Conservation (phyloP, 1,139 yeast genomes). For the Yamadazyma diospyri region DNA sequence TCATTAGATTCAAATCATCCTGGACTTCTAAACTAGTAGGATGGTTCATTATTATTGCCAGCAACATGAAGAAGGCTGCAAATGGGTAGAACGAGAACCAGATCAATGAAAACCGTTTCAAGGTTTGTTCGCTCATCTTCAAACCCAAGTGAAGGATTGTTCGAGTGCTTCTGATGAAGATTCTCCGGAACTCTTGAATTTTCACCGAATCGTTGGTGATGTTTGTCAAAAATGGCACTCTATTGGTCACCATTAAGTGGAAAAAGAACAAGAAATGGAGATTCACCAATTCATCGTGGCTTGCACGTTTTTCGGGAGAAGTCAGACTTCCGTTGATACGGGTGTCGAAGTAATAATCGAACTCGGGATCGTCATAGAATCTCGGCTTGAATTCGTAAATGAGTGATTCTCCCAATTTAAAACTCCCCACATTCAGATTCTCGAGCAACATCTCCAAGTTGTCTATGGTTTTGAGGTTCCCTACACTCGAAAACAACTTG, state of each 20-base stretch:
- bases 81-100: slow-evolving; percentile 35
- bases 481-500: slow-evolving; percentile 26
- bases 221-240: slow-evolving; percentile 28
- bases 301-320: no score
- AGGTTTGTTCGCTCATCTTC: slow-evolving; percentile 17
- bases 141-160: slow-evolving; percentile 29
- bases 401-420: slow-evolving; percentile 14
- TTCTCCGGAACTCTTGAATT: slow-evolving; percentile 21
- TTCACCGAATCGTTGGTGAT: slow-evolving; percentile 17
- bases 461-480: slow-evolving; percentile 17
- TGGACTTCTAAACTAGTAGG: slow-evolving; percentile 27
- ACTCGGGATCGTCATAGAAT: slow-evolving; percentile 27
- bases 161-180: slow-evolving; percentile 36
- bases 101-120: slow-evolving; percentile 22
- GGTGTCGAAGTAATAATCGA: slow-evolving; percentile 10
- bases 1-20: slow-evolving; percentile 29
- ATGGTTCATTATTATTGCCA: slow-evolving; percentile 31
- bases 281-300: slow-evolving; percentile 3
- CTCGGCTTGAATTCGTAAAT: slow-evolving; percentile 20
- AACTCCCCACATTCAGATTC: slow-evolving; percentile 21
- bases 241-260: slow-evolving; percentile 35
- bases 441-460: slow-evolving; percentile 17
- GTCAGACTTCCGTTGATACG: slow-evolving; percentile 10
- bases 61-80: slow-evolving; percentile 32
- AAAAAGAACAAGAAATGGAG: slow-evolving; percentile 28